Conservation (phyloP, 2,329 filamentous ascomycete genomes). For the Epichloe elymi region DNA sequence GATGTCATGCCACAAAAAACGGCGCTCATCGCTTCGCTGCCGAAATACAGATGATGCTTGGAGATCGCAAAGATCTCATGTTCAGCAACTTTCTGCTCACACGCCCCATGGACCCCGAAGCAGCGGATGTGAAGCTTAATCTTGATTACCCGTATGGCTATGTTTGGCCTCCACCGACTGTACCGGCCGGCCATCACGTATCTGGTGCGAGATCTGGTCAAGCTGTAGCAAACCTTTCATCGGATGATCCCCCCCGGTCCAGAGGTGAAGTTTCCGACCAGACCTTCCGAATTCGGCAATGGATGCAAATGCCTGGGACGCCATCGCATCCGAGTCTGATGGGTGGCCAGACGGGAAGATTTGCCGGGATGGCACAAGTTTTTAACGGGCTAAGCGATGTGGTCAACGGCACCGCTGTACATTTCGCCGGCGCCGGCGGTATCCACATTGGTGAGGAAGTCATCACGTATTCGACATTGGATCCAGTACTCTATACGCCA, state of each 20-base stretch:
- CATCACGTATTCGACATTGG: constrained; percentile 57
- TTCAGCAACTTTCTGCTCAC: constrained; percentile 59
- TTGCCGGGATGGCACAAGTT: constrained; percentile 11
- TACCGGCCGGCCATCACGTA: constrained; percentile 50
- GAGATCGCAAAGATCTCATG: constrained; percentile 33
- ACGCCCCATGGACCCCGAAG: constrained; percentile 29
- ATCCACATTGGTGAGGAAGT: constrained; percentile 41
- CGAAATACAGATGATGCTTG: constrained; percentile 40
- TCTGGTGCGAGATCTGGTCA: constrained; percentile 18
- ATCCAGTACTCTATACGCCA: constrained; percentile 64
- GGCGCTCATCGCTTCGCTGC: constrained; percentile 29
- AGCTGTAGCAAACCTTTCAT: constrained; percentile 13
- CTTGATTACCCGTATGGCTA: constrained; percentile 30
- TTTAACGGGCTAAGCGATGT: constrained; percentile 1
- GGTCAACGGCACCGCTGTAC: neutral
- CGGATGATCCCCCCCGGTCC: constrained; percentile 24
- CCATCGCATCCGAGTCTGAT: constrained; percentile 15
- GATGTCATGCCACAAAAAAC: constrained; percentile 10
- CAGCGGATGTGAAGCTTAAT: constrained; percentile 18
- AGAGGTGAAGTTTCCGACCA: constrained; percentile 51
- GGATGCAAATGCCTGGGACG: constrained; percentile 51
- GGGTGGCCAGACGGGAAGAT: constrained; percentile 14
- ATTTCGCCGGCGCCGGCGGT: constrained; percentile 14
- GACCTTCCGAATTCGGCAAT: constrained; percentile 62
- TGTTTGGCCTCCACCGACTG: constrained; percentile 64